Evolutionary conservation across 1,284 basidiomycete genomes (phyloP).

Genomic region (Trichosporon coremiiforme): DNA sequence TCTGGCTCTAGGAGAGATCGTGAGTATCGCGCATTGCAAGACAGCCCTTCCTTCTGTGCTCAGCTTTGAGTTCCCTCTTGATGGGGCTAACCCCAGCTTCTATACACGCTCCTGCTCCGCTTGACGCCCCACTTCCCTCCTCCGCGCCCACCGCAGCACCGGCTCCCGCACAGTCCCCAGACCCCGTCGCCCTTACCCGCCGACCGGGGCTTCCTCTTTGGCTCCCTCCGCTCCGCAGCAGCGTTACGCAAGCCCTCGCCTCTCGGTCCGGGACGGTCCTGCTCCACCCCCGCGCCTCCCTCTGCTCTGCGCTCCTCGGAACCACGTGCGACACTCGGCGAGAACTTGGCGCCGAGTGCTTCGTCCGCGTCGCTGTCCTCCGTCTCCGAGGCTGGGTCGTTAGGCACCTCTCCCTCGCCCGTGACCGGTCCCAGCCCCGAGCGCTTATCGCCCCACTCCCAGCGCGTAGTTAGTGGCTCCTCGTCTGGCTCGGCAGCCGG

Average conservation of each 20-base stretch:
- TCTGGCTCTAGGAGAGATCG: slow-evolving; percentile 9
- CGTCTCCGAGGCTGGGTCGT: background rate
- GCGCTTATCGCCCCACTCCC: background rate
- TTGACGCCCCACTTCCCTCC: slow-evolving; percentile 1
- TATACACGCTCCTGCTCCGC: background rate
- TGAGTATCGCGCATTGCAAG: background rate
- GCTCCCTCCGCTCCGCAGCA: background rate
- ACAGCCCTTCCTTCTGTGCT: background rate
- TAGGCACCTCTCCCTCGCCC: background rate
- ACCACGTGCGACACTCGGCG: background rate
- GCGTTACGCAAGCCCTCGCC: background rate
- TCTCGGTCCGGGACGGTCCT: background rate
- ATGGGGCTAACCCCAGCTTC: background rate
- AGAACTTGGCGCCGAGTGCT: background rate
- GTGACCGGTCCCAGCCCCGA: background rate
- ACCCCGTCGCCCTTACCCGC: background rate
- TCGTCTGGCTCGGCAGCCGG: background rate
- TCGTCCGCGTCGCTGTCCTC: background rate
- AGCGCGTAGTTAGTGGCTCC: background rate
- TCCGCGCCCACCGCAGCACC: background rate
- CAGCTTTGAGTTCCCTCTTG: no score
- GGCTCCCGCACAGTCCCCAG: background rate
- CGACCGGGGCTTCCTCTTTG: background rate
- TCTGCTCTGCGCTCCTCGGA: background rate
- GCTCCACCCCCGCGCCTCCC: background rate